Base-by-base conservation (phyloP, 176 grass and related monocot genomes). In the Oryza glumipatula region DNA sequence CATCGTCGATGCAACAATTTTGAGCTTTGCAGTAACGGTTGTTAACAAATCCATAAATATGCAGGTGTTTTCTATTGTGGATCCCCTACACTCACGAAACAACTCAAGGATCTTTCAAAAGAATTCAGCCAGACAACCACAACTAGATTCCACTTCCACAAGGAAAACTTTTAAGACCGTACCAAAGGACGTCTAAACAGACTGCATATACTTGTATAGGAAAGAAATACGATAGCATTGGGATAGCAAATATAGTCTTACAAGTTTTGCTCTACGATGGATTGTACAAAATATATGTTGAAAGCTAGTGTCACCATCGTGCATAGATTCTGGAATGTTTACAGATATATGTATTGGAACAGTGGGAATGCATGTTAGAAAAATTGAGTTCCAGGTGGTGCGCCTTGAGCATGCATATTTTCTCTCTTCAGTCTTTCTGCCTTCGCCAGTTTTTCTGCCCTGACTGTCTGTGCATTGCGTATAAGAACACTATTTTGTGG, bases 31-130 rank as follows among this genome's bases (percentile, higher is more conserved):
- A 11, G 19, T 65, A 76, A 65, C 43, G 6, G 15, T 39, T 45
- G 32, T 43, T 88, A 83, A 83, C 46, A 36, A 41, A 32, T 43
- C 58, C 49, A 85, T 87, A 51, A 81, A 92, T 60, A 9, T 80
- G 43, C 89, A 99, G 97, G 97, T 70, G 97, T 99, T 82, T 99
- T 99, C 90, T 99, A 99, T 64, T 99, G 97, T 71, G 97, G 97
- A 66, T 89, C 94, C 61, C 84, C 88, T 70, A 94, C 81, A 3
- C 89, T 99, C 60, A 92, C 94, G 30, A 96, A 99, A 89, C 65
- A 85, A 26, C 73, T 99, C 16, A 90, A 91, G 86, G 92, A 96
- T 54, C 92, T 99, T 83, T 92, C 97, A 19, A 86, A 91, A 74
- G 97, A 99, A 86, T 99, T 99, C 89, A 96, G 88, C 68, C 90